These are phyloP conservation scores for Tulasnella sp. DNA, from an alignment of 768 basidiomycete genomes.

Conservation along the genomic window DNA sequence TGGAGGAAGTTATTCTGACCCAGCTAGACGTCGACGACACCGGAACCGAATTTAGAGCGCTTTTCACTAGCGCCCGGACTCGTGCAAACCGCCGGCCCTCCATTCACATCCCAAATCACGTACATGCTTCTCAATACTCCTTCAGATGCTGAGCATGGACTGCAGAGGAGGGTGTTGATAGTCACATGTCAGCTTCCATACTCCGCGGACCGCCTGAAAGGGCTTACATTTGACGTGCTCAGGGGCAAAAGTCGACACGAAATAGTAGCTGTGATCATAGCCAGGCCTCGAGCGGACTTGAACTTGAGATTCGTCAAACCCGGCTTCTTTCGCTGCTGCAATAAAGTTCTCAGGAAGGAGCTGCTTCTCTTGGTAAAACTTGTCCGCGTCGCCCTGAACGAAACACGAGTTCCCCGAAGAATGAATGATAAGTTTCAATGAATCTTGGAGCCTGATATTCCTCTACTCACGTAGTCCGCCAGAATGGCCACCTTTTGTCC, in stretches of 20 bases:
- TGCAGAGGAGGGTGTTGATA: not conserved
- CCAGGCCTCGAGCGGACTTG: constrained; percentile 70
- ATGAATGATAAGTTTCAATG: not conserved
- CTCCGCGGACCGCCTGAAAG: not conserved
- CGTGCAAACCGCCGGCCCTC: not conserved
- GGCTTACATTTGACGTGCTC: constrained; percentile 83
- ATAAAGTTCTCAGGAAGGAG: constrained; percentile 86
- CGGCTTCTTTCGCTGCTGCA: constrained; percentile 63
- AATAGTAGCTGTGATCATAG: constrained; percentile 88
- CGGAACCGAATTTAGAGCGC: not conserved
- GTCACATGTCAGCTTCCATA: not conserved
- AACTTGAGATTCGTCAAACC: constrained; percentile 67
- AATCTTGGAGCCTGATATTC: not conserved
- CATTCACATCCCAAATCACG: not conserved
- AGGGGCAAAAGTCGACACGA: constrained; percentile 80
- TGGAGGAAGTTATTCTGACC: too few species aligned
- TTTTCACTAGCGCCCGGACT: not conserved
- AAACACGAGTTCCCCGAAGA: not conserved
- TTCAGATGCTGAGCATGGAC: not conserved
- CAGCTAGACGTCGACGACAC: too few species aligned
- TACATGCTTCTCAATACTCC: not conserved
- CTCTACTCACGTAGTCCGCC: constrained; percentile 68
- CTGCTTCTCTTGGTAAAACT: constrained; percentile 79
- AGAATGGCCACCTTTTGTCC: constrained; percentile 58
- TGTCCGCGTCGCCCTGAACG: constrained; percentile 64